Conservation (phyloP, 2,329 filamentous ascomycete species). For the Botryotinia narcissicola region DNA sequence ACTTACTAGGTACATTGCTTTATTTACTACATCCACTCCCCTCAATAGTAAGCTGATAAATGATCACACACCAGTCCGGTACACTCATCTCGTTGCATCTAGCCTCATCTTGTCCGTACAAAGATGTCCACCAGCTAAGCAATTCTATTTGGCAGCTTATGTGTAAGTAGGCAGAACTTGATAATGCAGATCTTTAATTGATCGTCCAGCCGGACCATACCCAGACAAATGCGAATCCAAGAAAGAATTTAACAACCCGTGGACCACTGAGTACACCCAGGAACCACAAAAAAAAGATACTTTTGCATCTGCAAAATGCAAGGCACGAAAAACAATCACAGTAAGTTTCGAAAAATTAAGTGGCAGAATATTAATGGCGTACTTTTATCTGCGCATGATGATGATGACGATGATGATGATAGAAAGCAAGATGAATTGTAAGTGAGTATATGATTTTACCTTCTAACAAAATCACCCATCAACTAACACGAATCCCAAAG, state of each 20-base stretch:
- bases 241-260: not conserved
- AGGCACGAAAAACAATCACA: constrained; percentile 18
- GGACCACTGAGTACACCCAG: not conserved
- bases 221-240: not conserved
- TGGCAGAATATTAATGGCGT: constrained; percentile 1
- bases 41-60: not conserved
- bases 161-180: not conserved
- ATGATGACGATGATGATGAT: not conserved
- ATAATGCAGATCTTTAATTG: constrained; percentile 2
- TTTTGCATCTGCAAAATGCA: constrained; percentile 19
- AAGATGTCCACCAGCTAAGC: not conserved
- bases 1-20: too few species aligned
- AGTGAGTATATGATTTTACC: not conserved
- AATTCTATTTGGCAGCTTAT: not conserved
- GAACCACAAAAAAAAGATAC: constrained; percentile 8
- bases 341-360: not conserved
- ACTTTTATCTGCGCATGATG: not conserved
- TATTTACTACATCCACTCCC: not conserved
- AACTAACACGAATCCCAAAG: constrained; percentile 9
- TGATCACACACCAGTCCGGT: not conserved
- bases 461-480: not conserved
- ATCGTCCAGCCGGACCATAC: not conserved
- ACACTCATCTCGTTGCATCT: not conserved
- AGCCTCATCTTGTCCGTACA: not conserved
- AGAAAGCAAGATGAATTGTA: not conserved